These are phyloP conservation scores for Malania oleifera DNA, from an alignment of 164 flowering plant species.

Conservation along the genomic window DNA sequence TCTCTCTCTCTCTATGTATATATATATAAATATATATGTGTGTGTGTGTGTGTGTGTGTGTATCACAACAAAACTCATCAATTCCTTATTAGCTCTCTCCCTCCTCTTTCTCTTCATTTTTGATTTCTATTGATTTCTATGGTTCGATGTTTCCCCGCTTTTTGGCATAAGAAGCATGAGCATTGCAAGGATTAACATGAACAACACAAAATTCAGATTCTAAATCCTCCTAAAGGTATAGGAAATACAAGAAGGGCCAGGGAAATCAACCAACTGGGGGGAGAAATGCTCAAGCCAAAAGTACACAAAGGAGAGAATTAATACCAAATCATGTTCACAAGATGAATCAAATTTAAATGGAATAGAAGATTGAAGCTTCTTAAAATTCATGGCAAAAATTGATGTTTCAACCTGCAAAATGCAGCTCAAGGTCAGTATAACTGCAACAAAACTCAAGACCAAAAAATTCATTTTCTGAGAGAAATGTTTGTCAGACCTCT, in stretches of 20 bases:
- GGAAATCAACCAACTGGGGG: neutral
- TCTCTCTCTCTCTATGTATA: no score
- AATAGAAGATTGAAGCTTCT: slow-evolving; percentile 37
- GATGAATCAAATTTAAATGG: slow-evolving; percentile 43
- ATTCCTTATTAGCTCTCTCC: no score
- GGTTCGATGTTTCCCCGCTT: no score
- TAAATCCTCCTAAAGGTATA: neutral
- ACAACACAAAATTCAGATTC: neutral
- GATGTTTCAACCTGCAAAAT: slow-evolving; percentile 87
- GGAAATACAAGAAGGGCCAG: neutral
- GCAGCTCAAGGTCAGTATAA: slow-evolving; percentile 14
- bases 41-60: no score
- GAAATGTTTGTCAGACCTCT: slow-evolving; percentile 46
- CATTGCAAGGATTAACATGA: no score
- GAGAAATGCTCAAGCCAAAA: neutral
- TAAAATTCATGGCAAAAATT: slow-evolving; percentile 79
- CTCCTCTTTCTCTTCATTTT: no score
- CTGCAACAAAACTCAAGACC: neutral
- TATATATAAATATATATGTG: no score
- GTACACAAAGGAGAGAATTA: slow-evolving; percentile 10
- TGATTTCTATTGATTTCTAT: no score
- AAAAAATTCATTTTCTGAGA: neutral
- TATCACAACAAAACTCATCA: no score
- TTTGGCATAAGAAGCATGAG: no score
- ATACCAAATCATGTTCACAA: slow-evolving; percentile 60